Evolutionary conservation across 2,329 filamentous ascomycete genomes (phyloP), one percentile per base, ranked within the genome.

Genomic region (Harringtonia aguacate): DNA sequence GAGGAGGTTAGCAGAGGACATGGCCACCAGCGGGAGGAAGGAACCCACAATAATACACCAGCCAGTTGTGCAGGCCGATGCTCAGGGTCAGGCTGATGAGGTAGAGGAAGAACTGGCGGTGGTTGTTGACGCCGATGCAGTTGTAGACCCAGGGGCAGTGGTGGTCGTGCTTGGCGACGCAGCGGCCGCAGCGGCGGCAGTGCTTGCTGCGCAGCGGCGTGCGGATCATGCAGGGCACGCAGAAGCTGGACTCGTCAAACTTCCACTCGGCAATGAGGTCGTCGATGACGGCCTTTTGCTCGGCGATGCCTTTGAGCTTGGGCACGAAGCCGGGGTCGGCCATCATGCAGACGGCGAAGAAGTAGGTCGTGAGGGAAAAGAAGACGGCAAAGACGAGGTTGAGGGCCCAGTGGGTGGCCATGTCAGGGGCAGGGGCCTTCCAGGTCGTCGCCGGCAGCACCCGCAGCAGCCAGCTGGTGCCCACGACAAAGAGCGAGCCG

Each of bases 141-240:
- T 95, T 97, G 65, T 94, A 85, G 21, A 97, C 86, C 92, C 92
- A 98, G 0, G 92, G 92, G 57, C 92, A 98, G 59, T 98, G 92
- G 58, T 98, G 92, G 59, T 98, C 92, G 65, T 95, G 87, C 63
- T 94, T 94, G 44, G 90, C 88, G 43, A 98, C 86, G 60, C 92
- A 98, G 51, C 90, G 84, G 55, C 84, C 79, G 61, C 92, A 98
- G 48, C 86, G 76, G 58, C 83, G 84, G 67, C 92, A 98, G 65
- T 98, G 92, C 69, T 97, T 98, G 67, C 89, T 95, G 52, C 92
- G 78, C 48, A 98, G 66, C 4, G 92, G 92, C 52, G 85, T 90
- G 43, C 90, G 78, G 53, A 94, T 86, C 89, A 97, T 94, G 67
- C 92, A 98, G 39, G 79, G 79, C 24, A 94, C 81, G 61, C 92